Conservation (phyloP, 78 protist species). For the Polysphondylium violaceum region DNA sequence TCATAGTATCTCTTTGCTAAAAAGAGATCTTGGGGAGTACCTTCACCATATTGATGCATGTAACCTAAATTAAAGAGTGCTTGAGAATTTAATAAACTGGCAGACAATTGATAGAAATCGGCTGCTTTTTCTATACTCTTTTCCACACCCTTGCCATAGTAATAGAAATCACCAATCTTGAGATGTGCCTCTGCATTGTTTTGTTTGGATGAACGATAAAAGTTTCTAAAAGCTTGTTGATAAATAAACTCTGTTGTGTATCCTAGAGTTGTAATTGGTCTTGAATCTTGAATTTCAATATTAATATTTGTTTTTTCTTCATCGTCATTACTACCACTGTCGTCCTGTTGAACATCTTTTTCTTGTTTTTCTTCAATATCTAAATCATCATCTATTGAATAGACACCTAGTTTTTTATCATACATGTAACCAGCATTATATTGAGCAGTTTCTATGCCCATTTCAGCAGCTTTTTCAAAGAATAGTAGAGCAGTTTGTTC, state of each 20-base stretch:
- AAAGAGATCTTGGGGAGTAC: conserved; percentile 85
- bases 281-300: too few species aligned
- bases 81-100: conserved; percentile 66
- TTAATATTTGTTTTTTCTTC: too few species aligned
- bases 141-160: conserved; percentile 90
- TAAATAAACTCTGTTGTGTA: background rate
- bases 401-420: conserved; percentile 66
- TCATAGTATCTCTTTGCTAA: conserved; percentile 94
- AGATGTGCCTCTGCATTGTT: conserved; percentile 80
- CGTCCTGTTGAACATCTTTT: background rate
- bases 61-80: conserved; percentile 92
- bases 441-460: conserved; percentile 92
- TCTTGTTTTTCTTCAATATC: background rate
- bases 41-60: conserved; percentile 90
- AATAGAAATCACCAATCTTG: conserved; percentile 90
- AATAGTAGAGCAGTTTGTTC: conserved; percentile 47
- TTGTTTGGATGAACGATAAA: conserved; percentile 78
- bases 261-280: background rate
- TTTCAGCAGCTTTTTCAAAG: conserved; percentile 87
- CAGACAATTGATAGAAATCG: conserved; percentile 76
- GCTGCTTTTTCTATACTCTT: conserved; percentile 68
- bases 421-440: conserved; percentile 85
- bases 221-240: conserved; percentile 53
- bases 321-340: background rate
- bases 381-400: background rate